Evolutionary conservation across 306 rosid genomes (phyloP), one percentile per base, ranked within the genome.

Genomic region (Ormosia emarginata): DNA sequence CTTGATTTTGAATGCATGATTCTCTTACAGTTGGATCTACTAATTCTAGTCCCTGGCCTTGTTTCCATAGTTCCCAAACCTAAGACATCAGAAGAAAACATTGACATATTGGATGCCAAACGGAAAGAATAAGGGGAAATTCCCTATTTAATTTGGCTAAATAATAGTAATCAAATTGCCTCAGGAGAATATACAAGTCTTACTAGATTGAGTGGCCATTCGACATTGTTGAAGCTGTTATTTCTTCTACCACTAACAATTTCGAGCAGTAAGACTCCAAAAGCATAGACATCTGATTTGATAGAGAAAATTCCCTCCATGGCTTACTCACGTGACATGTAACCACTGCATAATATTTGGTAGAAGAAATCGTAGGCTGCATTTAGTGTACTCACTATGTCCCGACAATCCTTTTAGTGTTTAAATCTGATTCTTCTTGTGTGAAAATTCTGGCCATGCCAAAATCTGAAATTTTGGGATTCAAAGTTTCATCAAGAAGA

Each of bases 231-330:
- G 74, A 77, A 81, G 72, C 63, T 81, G 24, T 72, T 85, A 74
- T 14, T 78, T 78, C 34, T 78, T 41, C 76, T 63, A 1, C 85
- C 82, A n/a, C 80, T 70, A 3, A 76, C 13, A 24, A 68, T 74
- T 74, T 81, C 88, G 32, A 85, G 77, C 47, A 77, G 14, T 10
- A 85, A 18, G 24, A 85, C 81, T 8, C 83, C 78, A 73, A 77
- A 85, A 32, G 64, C 8, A 50, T 64, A 81, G 15, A 72, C 64
- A 4, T 81, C 74, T 0, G 74, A 77, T 66, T 85, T 85, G 34
- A 53, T 2, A 0, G 88, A 85, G 47, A 85, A 74, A 78, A 72
- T 49, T 33, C 88, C 81, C 36, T 43, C 44, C 69, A 81, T 81
- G 13, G 62, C 85, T 67, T 82, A 65, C 62, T 83, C 86, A 0